These are phyloP conservation scores for Colletotrichum simmondsii DNA, from an alignment of 2,329 filamentous ascomycete genomes.

Conservation along the genomic window DNA sequence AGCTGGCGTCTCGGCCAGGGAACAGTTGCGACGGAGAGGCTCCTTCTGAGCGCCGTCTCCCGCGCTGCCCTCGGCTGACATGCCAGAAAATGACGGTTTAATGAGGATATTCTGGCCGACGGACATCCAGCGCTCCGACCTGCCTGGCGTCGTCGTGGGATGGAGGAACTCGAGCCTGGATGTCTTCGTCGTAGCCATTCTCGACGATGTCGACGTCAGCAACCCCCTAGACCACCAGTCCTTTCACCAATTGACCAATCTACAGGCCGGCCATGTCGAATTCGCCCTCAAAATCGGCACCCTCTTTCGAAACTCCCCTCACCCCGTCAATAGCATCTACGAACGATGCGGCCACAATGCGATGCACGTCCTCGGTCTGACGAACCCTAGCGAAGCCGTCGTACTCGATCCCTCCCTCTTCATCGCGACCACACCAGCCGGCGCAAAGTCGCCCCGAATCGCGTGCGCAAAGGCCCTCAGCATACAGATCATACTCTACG, in stretches of 20 bases:
- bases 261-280: slow-evolving; percentile 81
- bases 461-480: slow-evolving; percentile 77
- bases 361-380: slow-evolving; percentile 86
- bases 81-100: slow-evolving; percentile 84
- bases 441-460: slow-evolving; percentile 73
- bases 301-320: slow-evolving; percentile 83
- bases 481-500: slow-evolving; percentile 89
- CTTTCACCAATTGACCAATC: slow-evolving; percentile 39
- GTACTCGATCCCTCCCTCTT: slow-evolving; percentile 77
- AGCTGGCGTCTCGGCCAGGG: slow-evolving; percentile 90
- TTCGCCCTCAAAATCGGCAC: slow-evolving; percentile 86
- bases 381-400: slow-evolving; percentile 70
- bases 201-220: slow-evolving; percentile 90
- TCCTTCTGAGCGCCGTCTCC: slow-evolving; percentile 77
- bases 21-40: slow-evolving; percentile 92
- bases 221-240: neutral
- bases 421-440: slow-evolving; percentile 66
- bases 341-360: slow-evolving; percentile 84
- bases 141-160: slow-evolving; percentile 88
- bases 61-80: slow-evolving; percentile 57
- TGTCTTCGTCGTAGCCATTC: slow-evolving; percentile 87
- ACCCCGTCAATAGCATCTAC: slow-evolving; percentile 83
- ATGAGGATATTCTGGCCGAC: slow-evolving; percentile 99
- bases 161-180: slow-evolving; percentile 95
- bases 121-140: slow-evolving; percentile 78